Percentiles rank a stretch among this genome's conserved stretches.
phyloP scores from a whole-genome alignment of 2,329 filamentous ascomycete species.

The Monosporascus ibericus region DNA sequence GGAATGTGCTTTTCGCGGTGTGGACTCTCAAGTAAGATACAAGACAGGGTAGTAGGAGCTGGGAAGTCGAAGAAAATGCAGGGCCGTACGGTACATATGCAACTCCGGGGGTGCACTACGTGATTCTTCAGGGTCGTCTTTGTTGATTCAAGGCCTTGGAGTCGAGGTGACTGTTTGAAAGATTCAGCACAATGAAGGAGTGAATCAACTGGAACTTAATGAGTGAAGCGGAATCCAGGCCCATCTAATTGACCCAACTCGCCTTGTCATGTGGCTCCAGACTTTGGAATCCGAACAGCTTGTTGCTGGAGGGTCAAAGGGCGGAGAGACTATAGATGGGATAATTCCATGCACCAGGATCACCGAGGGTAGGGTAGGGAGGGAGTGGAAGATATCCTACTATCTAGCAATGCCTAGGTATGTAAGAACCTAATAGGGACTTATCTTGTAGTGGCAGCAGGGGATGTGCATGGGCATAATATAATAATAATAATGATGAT shows the following conservation, averaged over 20 bases:
- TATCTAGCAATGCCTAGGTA: no score
- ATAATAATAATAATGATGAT: background rate
- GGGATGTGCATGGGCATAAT: no score
- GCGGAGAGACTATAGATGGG: background rate
- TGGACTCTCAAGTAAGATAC: background rate
- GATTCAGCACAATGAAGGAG: background rate
- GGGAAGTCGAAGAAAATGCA: no score
- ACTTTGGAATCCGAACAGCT: background rate
- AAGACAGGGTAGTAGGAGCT: background rate
- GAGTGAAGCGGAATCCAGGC: background rate
- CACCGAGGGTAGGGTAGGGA: background rate
- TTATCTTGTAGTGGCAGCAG: background rate
- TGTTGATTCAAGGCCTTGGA: slow-evolving; percentile 1
- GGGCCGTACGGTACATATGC: background rate
- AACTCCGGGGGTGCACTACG: no score
- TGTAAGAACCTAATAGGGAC: no score
- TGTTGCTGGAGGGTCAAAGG: background rate
- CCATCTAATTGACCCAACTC: background rate
- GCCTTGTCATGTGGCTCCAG: background rate
- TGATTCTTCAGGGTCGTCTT: slow-evolving; percentile 2
- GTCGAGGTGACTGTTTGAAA: no score
- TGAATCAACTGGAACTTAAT: background rate
- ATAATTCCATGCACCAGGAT: background rate
- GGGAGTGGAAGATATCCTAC: background rate
- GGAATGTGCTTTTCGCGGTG: background rate